Conservation (phyloP, 371 early-diverging fungal species). For the Dinochytrium kinnereticum region DNA sequence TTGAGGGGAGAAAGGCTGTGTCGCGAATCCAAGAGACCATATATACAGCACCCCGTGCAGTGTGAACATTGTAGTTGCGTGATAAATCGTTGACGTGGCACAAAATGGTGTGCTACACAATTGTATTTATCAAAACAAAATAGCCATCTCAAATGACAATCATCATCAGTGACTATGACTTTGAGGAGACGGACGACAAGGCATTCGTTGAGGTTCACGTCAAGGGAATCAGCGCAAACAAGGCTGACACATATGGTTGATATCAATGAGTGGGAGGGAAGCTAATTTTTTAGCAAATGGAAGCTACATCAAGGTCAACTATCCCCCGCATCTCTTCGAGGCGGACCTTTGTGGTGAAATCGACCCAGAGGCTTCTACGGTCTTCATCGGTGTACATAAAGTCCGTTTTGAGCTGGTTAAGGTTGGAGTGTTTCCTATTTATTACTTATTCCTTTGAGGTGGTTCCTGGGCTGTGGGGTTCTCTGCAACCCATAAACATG, state of each 20-base stretch:
- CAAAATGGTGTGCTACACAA: too few species aligned
- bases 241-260: constrained; percentile 50
- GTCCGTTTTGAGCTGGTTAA: constrained; percentile 48
- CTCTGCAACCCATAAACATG: constrained; percentile 4
- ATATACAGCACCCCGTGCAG: too few species aligned
- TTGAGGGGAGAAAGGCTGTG: too few species aligned
- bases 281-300: constrained; percentile 46
- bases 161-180: constrained; percentile 41
- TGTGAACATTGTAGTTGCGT: too few species aligned
- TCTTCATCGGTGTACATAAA: constrained; percentile 42
- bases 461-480: constrained; percentile 29
- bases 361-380: constrained; percentile 39
- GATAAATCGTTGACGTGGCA: too few species aligned
- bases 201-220: constrained; percentile 44
- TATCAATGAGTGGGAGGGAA: background rate
- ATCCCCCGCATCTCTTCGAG: constrained; percentile 56
- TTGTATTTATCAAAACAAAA: background rate
- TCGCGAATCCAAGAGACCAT: too few species aligned
- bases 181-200: constrained; percentile 34
- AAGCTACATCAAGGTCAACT: constrained; percentile 55
- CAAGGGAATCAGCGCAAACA: constrained; percentile 37
- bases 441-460: background rate
- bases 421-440: constrained; percentile 26
- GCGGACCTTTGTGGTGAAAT: constrained; percentile 46
- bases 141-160: constrained; percentile 56